These are phyloP conservation scores for Olyra latifolia DNA, from an alignment of 176 grass and related monocot species.

Conservation along the genomic window DNA sequence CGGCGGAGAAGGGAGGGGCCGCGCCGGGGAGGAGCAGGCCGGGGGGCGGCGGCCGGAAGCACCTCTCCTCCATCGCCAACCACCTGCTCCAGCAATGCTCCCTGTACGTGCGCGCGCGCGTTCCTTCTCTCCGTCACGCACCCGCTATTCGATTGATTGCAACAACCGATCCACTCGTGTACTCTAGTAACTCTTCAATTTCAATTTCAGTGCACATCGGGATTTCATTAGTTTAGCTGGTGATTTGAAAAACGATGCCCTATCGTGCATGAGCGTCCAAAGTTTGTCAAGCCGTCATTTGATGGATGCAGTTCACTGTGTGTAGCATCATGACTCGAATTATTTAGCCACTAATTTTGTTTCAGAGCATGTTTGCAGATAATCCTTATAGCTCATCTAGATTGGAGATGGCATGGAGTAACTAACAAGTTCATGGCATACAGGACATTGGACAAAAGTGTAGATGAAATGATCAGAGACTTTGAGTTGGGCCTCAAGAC, in stretches of 20 bases:
- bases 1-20: not conserved
- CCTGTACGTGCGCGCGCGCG: constrained; percentile 39
- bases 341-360: not conserved
- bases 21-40: not conserved
- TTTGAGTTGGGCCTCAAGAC: constrained; percentile 55
- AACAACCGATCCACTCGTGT: not conserved
- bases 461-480: constrained; percentile 55
- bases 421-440: constrained; percentile 35
- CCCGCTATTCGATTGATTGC: no score
- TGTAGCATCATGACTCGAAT: not conserved
- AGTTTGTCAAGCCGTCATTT: not conserved
- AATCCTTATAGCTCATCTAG: not conserved
- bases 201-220: no score
- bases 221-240: no score
- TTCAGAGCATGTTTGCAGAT: not conserved
- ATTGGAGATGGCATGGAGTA: not conserved
- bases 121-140: not conserved
- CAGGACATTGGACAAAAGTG: constrained; percentile 59
- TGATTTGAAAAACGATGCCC: no score
- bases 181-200: no score
- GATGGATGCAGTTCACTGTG: not conserved
- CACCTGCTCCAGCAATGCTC: constrained; percentile 65
- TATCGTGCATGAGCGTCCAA: no score
- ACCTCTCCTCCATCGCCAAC: constrained; percentile 79
- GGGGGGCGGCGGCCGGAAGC: constrained; percentile 36